Evolutionary conservation across 495 filamentous ascomycete species (phyloP).

Genomic region (Penicillium coffeae): DNA sequence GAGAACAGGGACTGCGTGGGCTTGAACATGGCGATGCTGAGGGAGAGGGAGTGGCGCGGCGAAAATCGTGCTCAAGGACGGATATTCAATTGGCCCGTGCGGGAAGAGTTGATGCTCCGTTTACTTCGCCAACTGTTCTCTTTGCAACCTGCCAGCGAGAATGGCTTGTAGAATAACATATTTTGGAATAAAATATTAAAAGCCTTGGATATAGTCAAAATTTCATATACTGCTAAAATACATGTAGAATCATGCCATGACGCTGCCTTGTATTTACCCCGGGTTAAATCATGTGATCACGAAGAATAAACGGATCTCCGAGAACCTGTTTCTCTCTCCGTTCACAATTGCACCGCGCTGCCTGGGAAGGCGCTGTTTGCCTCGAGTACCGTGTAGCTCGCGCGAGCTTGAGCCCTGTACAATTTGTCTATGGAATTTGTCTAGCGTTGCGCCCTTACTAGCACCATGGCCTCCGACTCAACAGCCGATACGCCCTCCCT

Average conservation of each 20-base stretch:
- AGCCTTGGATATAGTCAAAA: not conserved
- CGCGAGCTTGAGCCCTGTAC: not conserved
- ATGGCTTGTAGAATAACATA: too few species aligned
- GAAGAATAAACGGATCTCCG: slow-evolving; percentile 14
- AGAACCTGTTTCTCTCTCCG: slow-evolving; percentile 1
- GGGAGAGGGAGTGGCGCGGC: slow-evolving; percentile 11
- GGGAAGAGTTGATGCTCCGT: not conserved
- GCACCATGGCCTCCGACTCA: slow-evolving; percentile 37
- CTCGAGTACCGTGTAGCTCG: slow-evolving; percentile 3
- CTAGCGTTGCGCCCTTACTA: slow-evolving; percentile 17
- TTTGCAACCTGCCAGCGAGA: too few species aligned
- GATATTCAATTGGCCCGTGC: slow-evolving; percentile 28
- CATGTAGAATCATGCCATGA: not conserved
- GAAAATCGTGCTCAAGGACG: slow-evolving; percentile 30
- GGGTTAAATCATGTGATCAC: slow-evolving; percentile 25
- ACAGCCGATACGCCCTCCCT: slow-evolving; percentile 41
- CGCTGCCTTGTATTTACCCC: slow-evolving; percentile 8
- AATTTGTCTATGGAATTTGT: slow-evolving; percentile 25
- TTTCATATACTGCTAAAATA: not conserved
- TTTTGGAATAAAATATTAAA: not conserved
- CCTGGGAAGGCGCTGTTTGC: not conserved
- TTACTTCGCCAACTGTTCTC: not conserved
- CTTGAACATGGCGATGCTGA: slow-evolving; percentile 55
- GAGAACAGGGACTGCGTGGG: slow-evolving; percentile 69
- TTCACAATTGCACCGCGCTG: not conserved